Base-by-base conservation (phyloP, 140 eudicot species). In the Cichorium intybus region DNA sequence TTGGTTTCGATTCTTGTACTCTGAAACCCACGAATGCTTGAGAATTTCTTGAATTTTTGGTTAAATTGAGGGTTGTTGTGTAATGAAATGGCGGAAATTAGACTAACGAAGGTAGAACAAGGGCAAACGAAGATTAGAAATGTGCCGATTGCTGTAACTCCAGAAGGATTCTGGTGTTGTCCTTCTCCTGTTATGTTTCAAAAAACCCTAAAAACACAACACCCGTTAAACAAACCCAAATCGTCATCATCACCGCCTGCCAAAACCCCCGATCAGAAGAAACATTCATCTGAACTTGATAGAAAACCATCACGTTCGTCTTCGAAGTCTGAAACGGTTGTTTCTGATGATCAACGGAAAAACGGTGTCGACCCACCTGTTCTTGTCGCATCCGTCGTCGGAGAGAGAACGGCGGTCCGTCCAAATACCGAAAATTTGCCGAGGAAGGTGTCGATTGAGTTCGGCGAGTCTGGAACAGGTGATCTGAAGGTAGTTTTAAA, bases 81-180 rank as follows among this genome's bases (percentile, higher is more conserved):
- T 51, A 62, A 60, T 73, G 52, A 47, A 72, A 93, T 93, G 99
- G 93, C 95, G 60, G 99, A 93, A 76, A 71, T 86, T 67, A 88
- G 86, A 70, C 52, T 88, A 22, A 68, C 84, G 53, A 87, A 75
- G 68, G 74, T 83, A 54, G 86, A 84, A 20, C 80, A 90, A 54
- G 93, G 89, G 34, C 88, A 84, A 63, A 81, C 95, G 69, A 93
- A 93, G 76, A 82, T 93, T 65, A 81, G 81, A 66, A 93, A 77
- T 83, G 99, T 93, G 9, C 99, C 99, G 43, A 93, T 93, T 39
- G 99, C 97, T 43, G 99, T 93, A 41, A 93, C 99, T 14, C 95
- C 99, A 34, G 99, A 93, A 53, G 99, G 99, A n/a, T 93, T 93
- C 58, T 93, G 99, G 99, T 93, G 99, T 68, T 93, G 99, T 47